Conservation (phyloP, 345 rosid genomes). For the Draba incana region DNA sequence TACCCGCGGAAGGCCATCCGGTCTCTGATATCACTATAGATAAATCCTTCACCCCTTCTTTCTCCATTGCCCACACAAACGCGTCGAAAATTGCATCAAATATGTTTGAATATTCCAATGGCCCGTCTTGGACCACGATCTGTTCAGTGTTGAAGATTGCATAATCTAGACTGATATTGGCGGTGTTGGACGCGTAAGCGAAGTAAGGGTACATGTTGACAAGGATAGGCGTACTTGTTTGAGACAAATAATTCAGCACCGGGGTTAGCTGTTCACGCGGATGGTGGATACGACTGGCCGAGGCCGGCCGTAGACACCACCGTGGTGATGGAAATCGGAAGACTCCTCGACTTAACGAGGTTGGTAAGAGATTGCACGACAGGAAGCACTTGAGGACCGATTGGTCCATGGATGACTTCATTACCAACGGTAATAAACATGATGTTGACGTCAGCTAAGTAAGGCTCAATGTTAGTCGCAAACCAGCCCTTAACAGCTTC, state of each 20-base stretch:
- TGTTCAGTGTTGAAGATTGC: slow-evolving; percentile 20
- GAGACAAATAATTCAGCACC: slow-evolving; percentile 30
- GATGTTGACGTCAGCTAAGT: slow-evolving; percentile 36
- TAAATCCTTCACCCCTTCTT: slow-evolving; percentile 9
- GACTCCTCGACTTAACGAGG: slow-evolving; percentile 19
- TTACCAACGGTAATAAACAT: slow-evolving; percentile 45
- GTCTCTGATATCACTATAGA: slow-evolving; percentile 43
- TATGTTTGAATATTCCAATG: slow-evolving; percentile 40
- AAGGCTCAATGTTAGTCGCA: slow-evolving; percentile 33
- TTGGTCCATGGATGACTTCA: slow-evolving; percentile 43
- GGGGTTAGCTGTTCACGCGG: slow-evolving; percentile 27
- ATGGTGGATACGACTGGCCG: slow-evolving; percentile 49
- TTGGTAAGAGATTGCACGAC: slow-evolving; percentile 38
- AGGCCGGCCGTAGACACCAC: slow-evolving; percentile 22
- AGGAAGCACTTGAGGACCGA: slow-evolving; percentile 19
- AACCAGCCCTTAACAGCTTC: slow-evolving; percentile 40
- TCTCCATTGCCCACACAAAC: slow-evolving; percentile 43
- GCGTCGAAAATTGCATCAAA: slow-evolving; percentile 50
- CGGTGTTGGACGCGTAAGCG: slow-evolving; percentile 38
- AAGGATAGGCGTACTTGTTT: slow-evolving; percentile 29
- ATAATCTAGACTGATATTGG: slow-evolving; percentile 34
- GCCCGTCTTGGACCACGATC: slow-evolving; percentile 43
- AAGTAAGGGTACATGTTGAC: slow-evolving; percentile 56
- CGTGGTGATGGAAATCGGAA: slow-evolving; percentile 36
- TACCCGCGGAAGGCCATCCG: slow-evolving; percentile 53